Evolutionary conservation across 441 rosid species (phyloP).

Genomic region (Brassica balearica): DNA sequence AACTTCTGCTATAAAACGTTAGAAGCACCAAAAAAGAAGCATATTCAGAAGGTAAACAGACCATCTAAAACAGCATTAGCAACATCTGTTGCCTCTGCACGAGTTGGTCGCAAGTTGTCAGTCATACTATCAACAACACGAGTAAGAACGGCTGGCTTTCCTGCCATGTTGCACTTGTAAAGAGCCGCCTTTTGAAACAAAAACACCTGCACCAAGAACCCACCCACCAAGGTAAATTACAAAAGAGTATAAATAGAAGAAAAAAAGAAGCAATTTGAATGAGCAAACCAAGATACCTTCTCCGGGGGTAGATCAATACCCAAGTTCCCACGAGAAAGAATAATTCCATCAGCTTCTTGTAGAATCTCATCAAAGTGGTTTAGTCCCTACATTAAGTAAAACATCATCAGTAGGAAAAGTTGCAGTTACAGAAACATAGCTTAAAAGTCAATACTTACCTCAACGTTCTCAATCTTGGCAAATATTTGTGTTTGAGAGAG

Average conservation of each 20-base stretch:
- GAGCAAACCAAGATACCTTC: slow-evolving; percentile 58
- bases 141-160: slow-evolving; percentile 96
- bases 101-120: slow-evolving; percentile 94
- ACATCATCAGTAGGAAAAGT: slow-evolving; percentile 25
- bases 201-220: slow-evolving; percentile 63
- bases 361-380: slow-evolving; percentile 92
- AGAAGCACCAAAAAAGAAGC: not conserved
- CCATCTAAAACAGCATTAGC: slow-evolving; percentile 99
- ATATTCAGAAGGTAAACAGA: slow-evolving; percentile 29
- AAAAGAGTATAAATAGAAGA: not conserved
- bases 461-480: slow-evolving; percentile 95
- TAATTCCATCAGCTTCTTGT: slow-evolving; percentile 94
- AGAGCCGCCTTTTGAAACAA: slow-evolving; percentile 97
- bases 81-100: slow-evolving; percentile 99
- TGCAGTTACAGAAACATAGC: slow-evolving; percentile 1
- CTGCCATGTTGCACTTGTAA: slow-evolving; percentile 98
- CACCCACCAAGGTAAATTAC: not conserved
- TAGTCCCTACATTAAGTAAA: slow-evolving; percentile 59
- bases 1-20: slow-evolving; percentile 25
- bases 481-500: slow-evolving; percentile 91
- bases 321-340: slow-evolving; percentile 92
- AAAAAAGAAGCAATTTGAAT: not conserved
- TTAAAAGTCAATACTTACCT: slow-evolving; percentile 51
- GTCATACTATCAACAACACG: slow-evolving; percentile 99
- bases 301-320: slow-evolving; percentile 98